A percentile compares a stretch with the other conserved stretches of the same genome.
Evolutionary conservation across 2,329 filamentous ascomycete species (phyloP).

Genomic region (Hypoxylon sp.): DNA sequence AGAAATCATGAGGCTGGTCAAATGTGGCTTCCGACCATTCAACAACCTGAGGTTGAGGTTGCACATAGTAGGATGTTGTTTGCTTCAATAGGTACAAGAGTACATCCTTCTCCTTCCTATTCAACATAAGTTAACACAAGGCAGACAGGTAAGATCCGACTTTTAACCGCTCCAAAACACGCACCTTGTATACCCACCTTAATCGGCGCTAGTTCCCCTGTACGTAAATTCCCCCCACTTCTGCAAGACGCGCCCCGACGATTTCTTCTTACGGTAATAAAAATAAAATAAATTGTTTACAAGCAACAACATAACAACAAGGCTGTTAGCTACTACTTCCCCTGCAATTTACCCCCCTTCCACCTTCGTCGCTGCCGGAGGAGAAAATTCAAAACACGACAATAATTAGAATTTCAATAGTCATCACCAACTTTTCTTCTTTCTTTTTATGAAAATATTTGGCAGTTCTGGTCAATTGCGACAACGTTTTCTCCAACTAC

Average conservation of each 20-base stretch:
- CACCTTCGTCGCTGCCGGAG: conserved; percentile 5
- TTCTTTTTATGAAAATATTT: conserved; percentile 27
- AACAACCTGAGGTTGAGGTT: too few species aligned
- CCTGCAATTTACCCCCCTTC: conserved; percentile 16
- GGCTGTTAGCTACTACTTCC: conserved; percentile 2
- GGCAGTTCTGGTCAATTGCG: conserved; percentile 35
- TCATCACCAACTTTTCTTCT: conserved; percentile 4
- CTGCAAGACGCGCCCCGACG: conserved; percentile 27
- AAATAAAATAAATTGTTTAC: conserved; percentile 37
- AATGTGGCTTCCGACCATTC: too few species aligned
- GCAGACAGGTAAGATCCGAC: conserved; percentile 11
- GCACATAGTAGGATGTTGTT: too few species aligned
- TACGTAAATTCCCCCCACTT: conserved; percentile 11
- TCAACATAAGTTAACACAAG: too few species aligned
- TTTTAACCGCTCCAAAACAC: conserved; percentile 20
- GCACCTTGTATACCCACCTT: too few species aligned
- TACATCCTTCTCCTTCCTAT: too few species aligned
- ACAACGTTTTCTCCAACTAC: conserved; percentile 14
- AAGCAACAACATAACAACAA: conserved; percentile 32
- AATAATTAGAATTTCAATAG: neutral
- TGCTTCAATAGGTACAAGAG: too few species aligned
- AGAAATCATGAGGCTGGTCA: too few species aligned
- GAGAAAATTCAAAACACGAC: conserved; percentile 13
- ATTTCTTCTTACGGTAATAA: conserved; percentile 26
- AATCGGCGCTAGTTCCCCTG: too few species aligned